Percentiles rank a stretch among this genome's conserved stretches.
These are phyloP conservation scores for Zygosaccharomyces pseudobailii DNA, from an alignment of 1,139 yeast species.

Conservation along the genomic window DNA sequence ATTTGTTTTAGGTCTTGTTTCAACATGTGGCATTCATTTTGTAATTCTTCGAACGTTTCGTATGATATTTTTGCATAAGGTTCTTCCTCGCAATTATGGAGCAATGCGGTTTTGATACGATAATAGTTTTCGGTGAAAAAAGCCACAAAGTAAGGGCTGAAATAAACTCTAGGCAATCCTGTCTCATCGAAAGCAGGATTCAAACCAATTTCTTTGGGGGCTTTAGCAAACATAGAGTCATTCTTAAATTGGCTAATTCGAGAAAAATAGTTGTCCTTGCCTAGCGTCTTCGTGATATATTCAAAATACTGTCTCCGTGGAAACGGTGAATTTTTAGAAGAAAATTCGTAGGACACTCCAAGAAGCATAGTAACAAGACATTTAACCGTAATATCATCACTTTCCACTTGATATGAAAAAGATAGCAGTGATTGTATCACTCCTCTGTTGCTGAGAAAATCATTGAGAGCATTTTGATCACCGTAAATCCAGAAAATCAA, in stretches of 20 bases:
- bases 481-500: conserved; percentile 76
- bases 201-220: conserved; percentile 44
- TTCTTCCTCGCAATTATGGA: conserved; percentile 67
- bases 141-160: conserved; percentile 59
- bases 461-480: conserved; percentile 69
- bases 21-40: conserved; percentile 33
- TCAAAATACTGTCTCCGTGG: conserved; percentile 60
- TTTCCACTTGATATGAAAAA: conserved; percentile 55
- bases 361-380: conserved; percentile 70
- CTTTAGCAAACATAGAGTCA: conserved; percentile 49
- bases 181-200: conserved; percentile 61
- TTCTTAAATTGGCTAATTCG: conserved; percentile 72
- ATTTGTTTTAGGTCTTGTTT: conserved; percentile 31
- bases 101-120: conserved; percentile 65
- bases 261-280: conserved; percentile 72
- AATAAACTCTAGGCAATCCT: conserved; percentile 81
- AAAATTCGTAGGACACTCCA: conserved; percentile 80
- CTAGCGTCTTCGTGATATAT: conserved; percentile 57
- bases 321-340: conserved; percentile 65
- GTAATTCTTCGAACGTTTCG: conserved; percentile 58
- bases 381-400: conserved; percentile 55
- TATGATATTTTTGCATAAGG: conserved; percentile 64
- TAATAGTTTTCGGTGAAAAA: conserved; percentile 66
- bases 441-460: conserved; percentile 65
- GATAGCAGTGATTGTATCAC: conserved; percentile 64